Evolutionary conservation across 139 green algal species (phyloP), one percentile per base, ranked within the genome.

Genomic region (Coelastrella sp.): DNA sequence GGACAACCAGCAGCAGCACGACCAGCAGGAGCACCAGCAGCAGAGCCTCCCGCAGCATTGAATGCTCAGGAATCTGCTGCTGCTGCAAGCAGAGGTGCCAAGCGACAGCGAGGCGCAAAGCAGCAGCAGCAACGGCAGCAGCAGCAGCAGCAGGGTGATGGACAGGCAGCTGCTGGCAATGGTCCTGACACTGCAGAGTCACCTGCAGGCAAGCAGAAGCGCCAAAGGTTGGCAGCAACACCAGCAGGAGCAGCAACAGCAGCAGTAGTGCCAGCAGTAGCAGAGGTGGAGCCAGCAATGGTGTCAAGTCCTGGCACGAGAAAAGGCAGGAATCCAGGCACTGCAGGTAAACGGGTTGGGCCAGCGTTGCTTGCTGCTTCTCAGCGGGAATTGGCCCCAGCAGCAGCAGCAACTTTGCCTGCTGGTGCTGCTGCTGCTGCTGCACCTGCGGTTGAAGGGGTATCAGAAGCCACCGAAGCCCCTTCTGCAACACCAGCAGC

Each of bases 171-270:
- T 68, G 49, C 78, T 84, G 78, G 11, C 15, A 49, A 12, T 84
- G 78, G 25, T 84, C 49, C 35, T 60, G 22, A 24, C 58, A n/a
- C 60, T 25, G 59, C 81, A 76, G 81, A 58, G 24, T 58, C 78
- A 65, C n/a, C 15, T n/a, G 25, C 74, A 25, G 25, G 68, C 68
- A 76, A 27, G 8, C 75, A 82, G n/a, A 10, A 60, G 9, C 75
- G 58, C 3, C 24, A 56, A 56, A 63, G 14, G 6, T 6, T 19
- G 7, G 81, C 11, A 35, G 49, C 59, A 35, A 59, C 78, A 60
- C 24, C 82, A 75, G 12, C 82, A 78, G 61, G 61, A 87, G 81
- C 78, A 60, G 60, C 82, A 75, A 6, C 82, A 78, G 61, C 82
- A 78, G 82, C 61, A 17, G 63, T 1, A 63, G 14, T 20, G n/a